Evolutionary conservation across 2,329 filamentous ascomycete genomes (phyloP).

Genomic region (Fonsecaea nubica): DNA sequence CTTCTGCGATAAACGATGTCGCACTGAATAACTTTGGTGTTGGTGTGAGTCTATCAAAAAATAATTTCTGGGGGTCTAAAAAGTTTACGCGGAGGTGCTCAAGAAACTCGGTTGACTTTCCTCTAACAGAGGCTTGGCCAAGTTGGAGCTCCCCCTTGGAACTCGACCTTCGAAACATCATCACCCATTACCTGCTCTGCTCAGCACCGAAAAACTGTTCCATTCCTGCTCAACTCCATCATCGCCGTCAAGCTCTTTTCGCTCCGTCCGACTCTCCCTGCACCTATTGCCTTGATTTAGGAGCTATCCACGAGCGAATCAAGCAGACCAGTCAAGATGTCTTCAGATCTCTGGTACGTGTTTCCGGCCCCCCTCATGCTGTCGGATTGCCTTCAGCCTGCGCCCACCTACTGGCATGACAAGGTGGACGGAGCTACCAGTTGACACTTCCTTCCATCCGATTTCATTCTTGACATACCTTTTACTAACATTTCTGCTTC

Average conservation of each 20-base stretch:
- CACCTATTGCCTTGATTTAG: not conserved
- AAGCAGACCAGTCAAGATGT: constrained; percentile 65
- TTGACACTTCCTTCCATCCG: not conserved
- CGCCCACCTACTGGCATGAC: constrained; percentile 17
- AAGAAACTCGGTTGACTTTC: constrained; percentile 19
- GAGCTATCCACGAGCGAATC: constrained; percentile 10
- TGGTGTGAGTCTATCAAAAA: constrained; percentile 17
- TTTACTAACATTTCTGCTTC: constrained; percentile 53
- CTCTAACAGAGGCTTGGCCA: constrained; percentile 9
- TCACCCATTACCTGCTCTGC: constrained; percentile 21
- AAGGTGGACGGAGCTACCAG: constrained; percentile 19
- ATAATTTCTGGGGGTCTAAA: constrained; percentile 18
- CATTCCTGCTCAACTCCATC: constrained; percentile 30
- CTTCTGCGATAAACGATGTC: constrained; percentile 26
- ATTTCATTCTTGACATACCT: constrained; percentile 18
- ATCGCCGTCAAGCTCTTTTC: constrained; percentile 12
- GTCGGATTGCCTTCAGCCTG: constrained; percentile 44
- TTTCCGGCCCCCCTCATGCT: constrained; percentile 45
- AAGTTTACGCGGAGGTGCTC: constrained; percentile 25
- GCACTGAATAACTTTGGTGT: not conserved
- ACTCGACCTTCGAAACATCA: constrained; percentile 29
- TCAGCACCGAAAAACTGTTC: constrained; percentile 28
- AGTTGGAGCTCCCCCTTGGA: constrained; percentile 24
- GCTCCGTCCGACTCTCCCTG: constrained; percentile 10
- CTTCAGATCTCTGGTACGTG: constrained; percentile 81